Conservation (phyloP, 2,329 filamentous ascomycete species). For the Sporothrix inflata region DNA sequence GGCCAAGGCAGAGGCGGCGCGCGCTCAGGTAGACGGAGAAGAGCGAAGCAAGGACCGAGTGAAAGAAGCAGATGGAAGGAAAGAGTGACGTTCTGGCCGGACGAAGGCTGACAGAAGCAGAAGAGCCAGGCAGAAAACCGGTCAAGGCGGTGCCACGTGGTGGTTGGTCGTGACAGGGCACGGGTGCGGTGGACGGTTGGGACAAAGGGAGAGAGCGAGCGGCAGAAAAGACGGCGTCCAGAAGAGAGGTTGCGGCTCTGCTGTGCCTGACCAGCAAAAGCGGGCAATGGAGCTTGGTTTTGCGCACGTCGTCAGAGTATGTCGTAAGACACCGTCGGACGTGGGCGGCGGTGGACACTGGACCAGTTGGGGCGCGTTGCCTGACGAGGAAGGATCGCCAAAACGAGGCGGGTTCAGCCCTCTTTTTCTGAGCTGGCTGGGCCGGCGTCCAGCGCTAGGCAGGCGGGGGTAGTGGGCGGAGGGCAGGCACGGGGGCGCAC, state of each 20-base stretch:
- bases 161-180: neutral
- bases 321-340: neutral
- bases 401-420: conserved; percentile 5
- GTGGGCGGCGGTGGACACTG: neutral
- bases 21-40: neutral
- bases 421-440: neutral
- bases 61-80: neutral
- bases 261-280: neutral
- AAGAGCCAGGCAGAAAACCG: neutral
- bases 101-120: neutral
- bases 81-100: neutral
- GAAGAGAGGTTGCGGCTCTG: neutral
- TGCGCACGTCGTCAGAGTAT: neutral
- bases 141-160: conserved; percentile 11
- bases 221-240: neutral
- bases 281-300: neutral
- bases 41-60: neutral
- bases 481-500: neutral
- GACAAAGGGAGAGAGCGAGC: neutral
- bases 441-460: neutral
- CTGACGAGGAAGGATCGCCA: conserved; percentile 6
- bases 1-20: neutral
- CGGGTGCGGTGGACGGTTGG: neutral
- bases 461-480: neutral
- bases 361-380: neutral